Percentiles rank a stretch among this genome's conserved stretches.
Evolutionary conservation across 2,329 filamentous ascomycete species (phyloP).

Genomic region (Whalleya microplaca): DNA sequence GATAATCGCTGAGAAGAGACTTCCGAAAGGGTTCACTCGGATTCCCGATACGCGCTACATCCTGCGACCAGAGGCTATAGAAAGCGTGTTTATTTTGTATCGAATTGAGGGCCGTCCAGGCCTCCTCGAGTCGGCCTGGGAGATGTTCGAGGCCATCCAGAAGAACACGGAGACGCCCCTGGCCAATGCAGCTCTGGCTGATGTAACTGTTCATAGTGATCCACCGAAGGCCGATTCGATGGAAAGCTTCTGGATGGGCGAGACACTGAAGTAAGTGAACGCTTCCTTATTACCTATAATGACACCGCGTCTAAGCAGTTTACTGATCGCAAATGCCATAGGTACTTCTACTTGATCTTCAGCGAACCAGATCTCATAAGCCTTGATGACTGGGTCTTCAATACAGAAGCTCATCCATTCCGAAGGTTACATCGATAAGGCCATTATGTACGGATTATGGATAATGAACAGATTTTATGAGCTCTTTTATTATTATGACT

Average conservation of each 20-base stretch:
- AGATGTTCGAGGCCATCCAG: conserved; percentile 34
- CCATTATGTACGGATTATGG: neutral
- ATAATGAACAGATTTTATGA: neutral
- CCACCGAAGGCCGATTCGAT: conserved; percentile 31
- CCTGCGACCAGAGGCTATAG: conserved; percentile 36
- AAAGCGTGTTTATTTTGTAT: conserved; percentile 36
- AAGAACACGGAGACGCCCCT: conserved; percentile 29
- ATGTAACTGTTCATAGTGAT: conserved; percentile 26
- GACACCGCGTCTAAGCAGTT: neutral
- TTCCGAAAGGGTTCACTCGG: conserved; percentile 31
- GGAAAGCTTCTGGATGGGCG: conserved; percentile 33
- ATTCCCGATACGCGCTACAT: conserved; percentile 32
- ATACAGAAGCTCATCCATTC: conserved; percentile 29
- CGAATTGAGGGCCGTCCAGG: conserved; percentile 29
- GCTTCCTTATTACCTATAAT: neutral
- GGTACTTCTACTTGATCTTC: conserved; percentile 32
- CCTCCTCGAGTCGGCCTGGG: conserved; percentile 31
- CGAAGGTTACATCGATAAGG: conserved; percentile 16
- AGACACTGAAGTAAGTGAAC: conserved; percentile 30
- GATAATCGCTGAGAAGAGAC: conserved; percentile 23
- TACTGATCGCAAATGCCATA: neutral
- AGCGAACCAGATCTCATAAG: conserved; percentile 27
- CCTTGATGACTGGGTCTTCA: conserved; percentile 31
- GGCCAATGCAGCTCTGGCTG: conserved; percentile 31
- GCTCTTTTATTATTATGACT: neutral